Base-by-base conservation (phyloP, 306 rosid genomes). In the Nissolia schottii region DNA sequence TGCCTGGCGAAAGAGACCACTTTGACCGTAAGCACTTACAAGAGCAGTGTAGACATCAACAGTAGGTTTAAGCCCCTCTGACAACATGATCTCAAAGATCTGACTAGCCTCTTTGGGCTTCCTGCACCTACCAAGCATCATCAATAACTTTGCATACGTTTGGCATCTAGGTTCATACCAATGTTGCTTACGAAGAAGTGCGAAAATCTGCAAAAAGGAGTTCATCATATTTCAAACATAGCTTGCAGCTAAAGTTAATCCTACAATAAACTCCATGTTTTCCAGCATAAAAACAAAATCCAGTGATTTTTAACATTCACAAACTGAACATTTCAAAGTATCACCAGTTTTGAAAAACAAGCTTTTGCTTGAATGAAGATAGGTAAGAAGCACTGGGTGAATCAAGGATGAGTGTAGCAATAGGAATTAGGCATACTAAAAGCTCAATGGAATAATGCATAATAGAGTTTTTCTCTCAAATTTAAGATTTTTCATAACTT, bases 141-240 rank as follows among this genome's bases (percentile, higher is more conserved):
- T 83, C 79, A 90, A 64, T 62, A 93, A 51, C 68, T 82, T 90
- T 25, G 94, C 73, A 74, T 93, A 93, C 7, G 97, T 90, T 79
- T 84, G 93, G 79, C 93, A 79, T 85, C 97, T 87, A 4, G 97
- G 89, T 73, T 84, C 80, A 57, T 93, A 93, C 98, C 98, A 93
- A 4, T 70, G 72, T 71, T 93, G 98, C 85, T 87, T 79, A 29
- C 97, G 93, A 58, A 93, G 94, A 37, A 93, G 83, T n/a, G 78
- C 85, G 60, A 93, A 93, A 67, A 87, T 83, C 98, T 93, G 79
- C 64, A 75, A 55, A 57, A 74, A 38, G 29, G 23, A 57, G 75
- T 12, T 13, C 2, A 1, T 54, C n/a, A n/a, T 13, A 28, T 13
- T 46, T 77, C 29, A 73, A 69, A 57, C 63, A 48, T 48, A 76